Conservation (phyloP, 208 protist genomes). For the Crithidia brevicula region DNA sequence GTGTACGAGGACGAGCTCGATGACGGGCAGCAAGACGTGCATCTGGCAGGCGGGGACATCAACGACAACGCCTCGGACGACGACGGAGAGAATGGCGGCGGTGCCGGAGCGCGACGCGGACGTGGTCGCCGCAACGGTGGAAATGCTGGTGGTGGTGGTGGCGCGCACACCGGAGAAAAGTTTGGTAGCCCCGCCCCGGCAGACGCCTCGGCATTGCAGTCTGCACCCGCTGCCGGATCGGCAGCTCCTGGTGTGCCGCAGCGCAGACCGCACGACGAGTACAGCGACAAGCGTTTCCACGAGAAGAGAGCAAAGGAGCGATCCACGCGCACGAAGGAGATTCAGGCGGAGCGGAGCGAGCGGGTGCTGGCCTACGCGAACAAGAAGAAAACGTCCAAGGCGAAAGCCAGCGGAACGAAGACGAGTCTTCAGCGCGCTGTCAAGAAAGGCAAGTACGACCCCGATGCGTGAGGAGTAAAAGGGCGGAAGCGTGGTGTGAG, state of each 20-base stretch:
- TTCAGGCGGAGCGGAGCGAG: conserved; percentile 31
- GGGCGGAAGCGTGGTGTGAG: background rate
- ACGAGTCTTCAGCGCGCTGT: conserved; percentile 24
- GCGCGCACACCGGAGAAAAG: background rate
- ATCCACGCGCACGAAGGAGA: conserved; percentile 45
- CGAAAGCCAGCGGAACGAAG: conserved; percentile 23
- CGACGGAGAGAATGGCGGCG: background rate
- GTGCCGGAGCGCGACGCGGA: conserved; percentile 5
- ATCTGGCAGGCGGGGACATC: conserved; percentile 30
- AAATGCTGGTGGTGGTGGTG: background rate
- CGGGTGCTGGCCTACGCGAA: conserved; percentile 55
- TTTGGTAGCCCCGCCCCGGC: background rate
- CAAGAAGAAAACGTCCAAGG: conserved; percentile 71
- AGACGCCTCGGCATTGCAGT: background rate
- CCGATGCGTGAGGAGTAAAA: conserved; percentile 16
- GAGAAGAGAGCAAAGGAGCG: conserved; percentile 57
- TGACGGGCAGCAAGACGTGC: conserved; percentile 67
- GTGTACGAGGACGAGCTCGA: conserved; percentile 93
- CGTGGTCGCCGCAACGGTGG: conserved; percentile 3
- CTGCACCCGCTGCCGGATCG: background rate
- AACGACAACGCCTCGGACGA: conserved; percentile 33
- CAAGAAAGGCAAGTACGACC: conserved; percentile 13
- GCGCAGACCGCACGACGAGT: conserved; percentile 52
- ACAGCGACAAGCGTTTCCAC: conserved; percentile 82
- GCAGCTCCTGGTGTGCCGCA: background rate